Conservation (phyloP, 805 yeast species). For the Wickerhamomyces chambardii region DNA sequence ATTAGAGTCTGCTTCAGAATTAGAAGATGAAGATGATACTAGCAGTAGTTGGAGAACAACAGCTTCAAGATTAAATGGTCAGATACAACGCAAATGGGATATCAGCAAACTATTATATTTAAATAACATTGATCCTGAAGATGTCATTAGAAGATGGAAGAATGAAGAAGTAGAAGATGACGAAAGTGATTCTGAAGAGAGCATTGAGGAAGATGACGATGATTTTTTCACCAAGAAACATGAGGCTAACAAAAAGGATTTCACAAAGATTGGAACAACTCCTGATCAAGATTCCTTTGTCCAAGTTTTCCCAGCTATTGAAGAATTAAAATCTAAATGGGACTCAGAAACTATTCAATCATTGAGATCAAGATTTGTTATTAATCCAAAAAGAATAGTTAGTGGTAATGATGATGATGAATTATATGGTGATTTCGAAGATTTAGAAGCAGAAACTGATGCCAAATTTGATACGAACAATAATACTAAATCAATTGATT, state of each 20-base stretch:
- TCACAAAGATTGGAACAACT: constrained; percentile 7
- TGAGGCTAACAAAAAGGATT: constrained; percentile 7
- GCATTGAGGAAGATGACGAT: constrained; percentile 30
- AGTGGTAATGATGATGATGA: constrained; percentile 34
- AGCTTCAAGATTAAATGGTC: constrained; percentile 55
- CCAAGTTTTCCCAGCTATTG: constrained; percentile 30
- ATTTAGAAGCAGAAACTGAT: constrained; percentile 29
- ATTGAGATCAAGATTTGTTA: constrained; percentile 39
- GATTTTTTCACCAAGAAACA: constrained; percentile 48
- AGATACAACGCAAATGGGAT: constrained; percentile 57
- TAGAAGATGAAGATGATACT: constrained; percentile 30
- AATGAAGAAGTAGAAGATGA: constrained; percentile 37
- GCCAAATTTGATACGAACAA: constrained; percentile 9
- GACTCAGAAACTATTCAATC: constrained; percentile 28
- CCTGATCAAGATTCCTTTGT: constrained; percentile 26
- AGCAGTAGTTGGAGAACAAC: constrained; percentile 28
- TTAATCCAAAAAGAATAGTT: constrained; percentile 38
- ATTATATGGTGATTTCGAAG: constrained; percentile 48
- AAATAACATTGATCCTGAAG: constrained; percentile 67
- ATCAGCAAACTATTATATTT: constrained; percentile 73
- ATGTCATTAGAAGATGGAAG: constrained; percentile 66
- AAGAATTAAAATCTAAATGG: constrained; percentile 38
- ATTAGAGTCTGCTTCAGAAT: constrained; percentile 45
- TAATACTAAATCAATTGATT: constrained; percentile 3
- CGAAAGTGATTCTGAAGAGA: constrained; percentile 29